A percentile compares a stretch with the other conserved stretches of the same genome.
Conservation (phyloP, 805 yeast genomes). For the Novakomyces olei region DNA sequence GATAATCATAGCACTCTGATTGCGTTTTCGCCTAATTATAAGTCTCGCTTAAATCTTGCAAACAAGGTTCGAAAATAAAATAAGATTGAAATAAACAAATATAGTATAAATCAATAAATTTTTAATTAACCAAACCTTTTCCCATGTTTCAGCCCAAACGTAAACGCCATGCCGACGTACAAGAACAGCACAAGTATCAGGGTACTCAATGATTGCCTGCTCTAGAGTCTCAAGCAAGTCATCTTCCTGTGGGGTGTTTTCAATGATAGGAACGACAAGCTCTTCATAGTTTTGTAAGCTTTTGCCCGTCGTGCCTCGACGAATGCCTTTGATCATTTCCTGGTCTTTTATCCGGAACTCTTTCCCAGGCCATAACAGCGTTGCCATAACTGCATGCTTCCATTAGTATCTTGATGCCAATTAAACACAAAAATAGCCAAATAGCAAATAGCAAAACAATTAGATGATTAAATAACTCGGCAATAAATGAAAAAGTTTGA, state of each 20-base stretch:
- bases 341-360: conserved; percentile 58
- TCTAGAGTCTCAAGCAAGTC: conserved; percentile 48
- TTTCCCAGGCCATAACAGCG: conserved; percentile 36
- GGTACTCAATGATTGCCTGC: conserved; percentile 43
- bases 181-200: conserved; percentile 62
- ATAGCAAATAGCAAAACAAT: background rate
- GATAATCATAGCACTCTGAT: too few species aligned
- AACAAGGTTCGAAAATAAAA: too few species aligned
- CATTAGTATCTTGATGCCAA: background rate
- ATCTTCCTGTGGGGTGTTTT: conserved; percentile 74
- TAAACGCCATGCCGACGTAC: conserved; percentile 87
- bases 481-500: background rate
- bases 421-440: conserved; percentile 1
- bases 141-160: conserved; percentile 86
- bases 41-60: too few species aligned
- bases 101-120: conserved; percentile 92
- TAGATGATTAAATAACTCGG: background rate
- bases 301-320: conserved; percentile 45
- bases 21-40: too few species aligned
- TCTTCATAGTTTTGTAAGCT: conserved; percentile 51
- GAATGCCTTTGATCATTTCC: conserved; percentile 78
- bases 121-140: conserved; percentile 78
- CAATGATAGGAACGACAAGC: conserved; percentile 70
- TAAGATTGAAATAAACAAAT: conserved; percentile 25
- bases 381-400: conserved; percentile 49